A percentile compares a stretch with the other conserved stretches of the same genome.
These are phyloP conservation scores for Biancaea sappan DNA, from an alignment of 306 rosid genomes.

Conservation along the genomic window DNA sequence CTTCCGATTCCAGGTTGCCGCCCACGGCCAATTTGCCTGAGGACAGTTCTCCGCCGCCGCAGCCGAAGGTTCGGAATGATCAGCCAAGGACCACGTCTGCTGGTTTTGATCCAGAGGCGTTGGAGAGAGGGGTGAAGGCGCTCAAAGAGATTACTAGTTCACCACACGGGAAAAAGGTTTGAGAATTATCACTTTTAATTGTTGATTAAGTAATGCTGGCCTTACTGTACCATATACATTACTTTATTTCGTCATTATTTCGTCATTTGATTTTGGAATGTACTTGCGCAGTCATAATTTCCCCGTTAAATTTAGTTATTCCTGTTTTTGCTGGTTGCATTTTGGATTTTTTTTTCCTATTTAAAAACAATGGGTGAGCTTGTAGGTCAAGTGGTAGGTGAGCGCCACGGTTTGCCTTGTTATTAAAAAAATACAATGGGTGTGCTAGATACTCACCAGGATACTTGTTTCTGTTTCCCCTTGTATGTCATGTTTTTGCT, in stretches of 20 bases:
- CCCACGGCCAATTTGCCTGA: constrained; percentile 13
- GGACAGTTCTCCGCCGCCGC: constrained; percentile 36
- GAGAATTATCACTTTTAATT: background rate
- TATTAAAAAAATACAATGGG: background rate
- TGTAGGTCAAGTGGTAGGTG: too few species aligned
- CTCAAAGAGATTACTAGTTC: constrained; percentile 54
- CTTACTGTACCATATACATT: background rate
- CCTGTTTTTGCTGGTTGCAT: background rate
- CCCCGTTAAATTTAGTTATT: background rate
- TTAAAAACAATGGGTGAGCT: background rate
- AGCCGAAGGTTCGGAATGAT: constrained; percentile 71
- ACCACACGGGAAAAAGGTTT: constrained; percentile 72
- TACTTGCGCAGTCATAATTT: background rate
- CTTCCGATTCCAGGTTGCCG: constrained; percentile 17
- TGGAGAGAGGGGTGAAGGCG: constrained; percentile 76
- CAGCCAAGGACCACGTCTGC: constrained; percentile 80
- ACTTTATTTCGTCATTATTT: background rate
- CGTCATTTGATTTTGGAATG: background rate
- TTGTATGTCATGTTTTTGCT: background rate
- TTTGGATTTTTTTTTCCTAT: background rate
- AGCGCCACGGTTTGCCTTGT: too few species aligned
- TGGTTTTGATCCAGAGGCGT: constrained; percentile 87
- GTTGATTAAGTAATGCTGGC: background rate
- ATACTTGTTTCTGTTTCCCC: background rate
- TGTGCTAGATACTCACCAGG: background rate